Base-by-base conservation (phyloP, 2,329 filamentous ascomycete species). In the Hysterium pulicare region DNA sequence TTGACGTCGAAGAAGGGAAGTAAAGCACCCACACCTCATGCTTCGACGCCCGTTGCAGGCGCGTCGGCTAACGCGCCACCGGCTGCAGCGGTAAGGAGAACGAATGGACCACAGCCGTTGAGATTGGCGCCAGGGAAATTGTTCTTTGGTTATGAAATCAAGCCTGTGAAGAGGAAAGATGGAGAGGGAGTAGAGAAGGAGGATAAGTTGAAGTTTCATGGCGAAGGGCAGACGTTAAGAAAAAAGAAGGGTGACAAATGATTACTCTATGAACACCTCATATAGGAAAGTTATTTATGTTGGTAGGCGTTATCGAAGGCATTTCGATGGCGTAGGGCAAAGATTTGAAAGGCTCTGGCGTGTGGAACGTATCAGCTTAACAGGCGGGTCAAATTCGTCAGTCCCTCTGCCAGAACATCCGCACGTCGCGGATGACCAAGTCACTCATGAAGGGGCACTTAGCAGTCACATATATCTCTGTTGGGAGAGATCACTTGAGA, bases 81-180 rank as follows among this genome's bases (percentile, higher is more conserved):
- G 6, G n/a, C n/a, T n/a, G 58, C 57, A 20, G 62, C 71, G 3
- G 62, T 69, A 34, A 65, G 70, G 3, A 71, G 79, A 47, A 82
- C 77, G 11, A 90, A 91, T 50, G 90, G 90, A 0, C 90, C 91
- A 0, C 87, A 93, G 61, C 90, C 91, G 3, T 76, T 98, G 6
- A 79, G 93, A 21, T 67, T 98, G 39, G 80, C 88, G 0, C 85
- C 87, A 0, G 93, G 93, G 57, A 95, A 96, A 69, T 76, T 98
- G 4, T 98, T 98, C 74, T 95, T 98, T 50, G 93, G 93, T 3
- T 98, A 97, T 59, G 86, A 95, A 59, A 79, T 95, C 62, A 95
- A 86, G 66, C 91, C 91, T 0, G 76, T 94, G 32, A 90, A 89
- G 72, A 87, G 87, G 7, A 82, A 85, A 44, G 84, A 83, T 46